Evolutionary conservation across 2,329 filamentous ascomycete species (phyloP), one percentile per base, ranked within the genome.

Genomic region (Paecilomyces sp.): DNA sequence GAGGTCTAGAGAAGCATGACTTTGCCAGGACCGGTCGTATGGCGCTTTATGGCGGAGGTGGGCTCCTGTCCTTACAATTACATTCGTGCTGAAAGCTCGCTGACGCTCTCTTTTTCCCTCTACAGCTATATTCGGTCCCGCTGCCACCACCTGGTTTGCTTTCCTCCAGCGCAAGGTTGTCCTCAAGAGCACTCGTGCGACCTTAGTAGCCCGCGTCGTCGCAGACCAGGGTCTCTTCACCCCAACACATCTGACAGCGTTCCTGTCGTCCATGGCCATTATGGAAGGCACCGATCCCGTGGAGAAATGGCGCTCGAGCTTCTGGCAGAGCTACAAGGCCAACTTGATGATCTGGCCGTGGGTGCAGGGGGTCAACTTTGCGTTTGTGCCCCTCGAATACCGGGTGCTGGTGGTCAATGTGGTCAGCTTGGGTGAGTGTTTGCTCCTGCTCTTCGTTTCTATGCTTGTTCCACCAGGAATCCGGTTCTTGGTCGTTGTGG

Each of bases 341-440:
- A 97, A 96, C 79, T 91, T 91, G 82, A 84, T 91, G 79, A 76
- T 97, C 59, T 97, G 92, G 92, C 92, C 92, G 3, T 80, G 79
- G 66, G 91, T 95, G 59, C 92, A 97, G 79, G 80, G 88, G 58
- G 82, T 88, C 70, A 97, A 97, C 80, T 97, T 97, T 79, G 88
- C 89, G 69, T 83, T 94, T 64, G 84, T 96, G 63, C 92, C 92
- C 55, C 80, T 95, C 63, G 85, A 95, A 71, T 87, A 93, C 76
- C 84, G 92, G 61, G 85, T 97, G 51, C 78, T 96, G 67, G 88
- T 96, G 62, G 92, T 96, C 67, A 97, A 97, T 70, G 74, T 95
- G 56, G 82, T 96, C 58, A 90, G 83, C 61, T 76, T 90, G 66
- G 87, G 86, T 86, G 69, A 70, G 81, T 77, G 15, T 22, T 47